phyloP scores from a whole-genome alignment of 2,329 filamentous ascomycete species.

The Beauveria pseudobassiana region DNA sequence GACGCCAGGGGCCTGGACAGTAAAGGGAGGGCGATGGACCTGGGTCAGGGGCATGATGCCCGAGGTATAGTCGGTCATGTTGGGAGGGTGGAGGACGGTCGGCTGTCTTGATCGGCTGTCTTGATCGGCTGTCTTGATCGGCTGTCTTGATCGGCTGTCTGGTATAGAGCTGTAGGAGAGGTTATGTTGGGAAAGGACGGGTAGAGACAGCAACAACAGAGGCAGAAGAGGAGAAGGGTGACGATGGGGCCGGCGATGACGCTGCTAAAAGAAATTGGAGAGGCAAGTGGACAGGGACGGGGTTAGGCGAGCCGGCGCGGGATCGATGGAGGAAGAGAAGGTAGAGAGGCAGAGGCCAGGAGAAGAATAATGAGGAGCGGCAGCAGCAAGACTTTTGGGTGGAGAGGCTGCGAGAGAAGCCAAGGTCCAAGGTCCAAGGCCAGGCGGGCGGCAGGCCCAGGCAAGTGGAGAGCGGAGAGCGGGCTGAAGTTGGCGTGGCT shows the following conservation, averaged over 20 bases:
- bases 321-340: neutral
- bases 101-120: neutral
- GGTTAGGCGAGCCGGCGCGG: conserved; percentile 5
- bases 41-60: conserved; percentile 47
- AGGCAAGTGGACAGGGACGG: conserved; percentile 4
- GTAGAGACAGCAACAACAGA: neutral
- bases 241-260: conserved; percentile 11
- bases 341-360: neutral
- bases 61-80: conserved; percentile 31
- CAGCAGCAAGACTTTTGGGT: neutral
- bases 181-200: neutral
- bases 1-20: conserved; percentile 62
- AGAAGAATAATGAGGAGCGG: neutral
- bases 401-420: neutral
- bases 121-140: too few relatives aligned
- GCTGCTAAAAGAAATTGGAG: conserved; percentile 10
- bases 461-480: neutral
- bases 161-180: neutral
- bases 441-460: neutral
- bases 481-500: conserved; percentile 1
- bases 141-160: neutral
- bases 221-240: neutral
- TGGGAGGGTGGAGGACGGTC: neutral
- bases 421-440: neutral
- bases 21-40: conserved; percentile 65